Evolutionary conservation across 2,329 filamentous ascomycete species (phyloP), one percentile per base, ranked within the genome.

Genomic region (Diaporthe sp.): DNA sequence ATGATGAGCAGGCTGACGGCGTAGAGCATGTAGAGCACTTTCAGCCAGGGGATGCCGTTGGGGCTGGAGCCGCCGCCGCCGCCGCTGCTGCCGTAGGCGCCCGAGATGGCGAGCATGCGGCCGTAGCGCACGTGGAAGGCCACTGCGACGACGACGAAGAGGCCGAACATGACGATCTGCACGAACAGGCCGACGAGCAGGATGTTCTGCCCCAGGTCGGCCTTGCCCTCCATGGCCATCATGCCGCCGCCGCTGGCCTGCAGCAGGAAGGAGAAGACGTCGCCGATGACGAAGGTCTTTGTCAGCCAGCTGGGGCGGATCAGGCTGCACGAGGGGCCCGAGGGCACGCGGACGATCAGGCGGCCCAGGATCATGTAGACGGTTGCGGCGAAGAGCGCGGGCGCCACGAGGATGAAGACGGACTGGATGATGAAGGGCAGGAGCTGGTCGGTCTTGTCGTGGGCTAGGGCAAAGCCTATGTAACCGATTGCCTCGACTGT

Each of bases 141-240:
- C 3, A 85, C 77, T 0, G 88, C 85, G 1, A 86, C 86, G 6
- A 86, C 74, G 49, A 89, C 81, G 79, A 93, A 93, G 49, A 92
- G 82, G 31, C 85, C 85, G 76, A 93, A 92, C 73, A 90, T 86
- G 57, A 90, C 53, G 34, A 93, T 85, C 79, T 93, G 91, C 22
- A 92, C 80, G 44, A 89, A 80, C 3, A 93, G 82, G 2, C 91
- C 91, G 1, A 78, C 87, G 10, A 92, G 81, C n/a, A 92, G 87
- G 67, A 92, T 83, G 25, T 87, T 85, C 77, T 89, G 80, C n/a
- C 87, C 89, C 17, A 82, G 81, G 37, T 85, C 80, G 76, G 78
- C 75, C 57, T 70, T 78, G 22, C 63, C 72, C 53, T 75, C 77
- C 37, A 53, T 76, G 9, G 77, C 77, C 75, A 81, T 82, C 70